Evolutionary conservation across 352 stramenopile genomes (phyloP), one percentile per base, ranked within the genome.

Genomic region (Phytopythium chamaehyphon): DNA sequence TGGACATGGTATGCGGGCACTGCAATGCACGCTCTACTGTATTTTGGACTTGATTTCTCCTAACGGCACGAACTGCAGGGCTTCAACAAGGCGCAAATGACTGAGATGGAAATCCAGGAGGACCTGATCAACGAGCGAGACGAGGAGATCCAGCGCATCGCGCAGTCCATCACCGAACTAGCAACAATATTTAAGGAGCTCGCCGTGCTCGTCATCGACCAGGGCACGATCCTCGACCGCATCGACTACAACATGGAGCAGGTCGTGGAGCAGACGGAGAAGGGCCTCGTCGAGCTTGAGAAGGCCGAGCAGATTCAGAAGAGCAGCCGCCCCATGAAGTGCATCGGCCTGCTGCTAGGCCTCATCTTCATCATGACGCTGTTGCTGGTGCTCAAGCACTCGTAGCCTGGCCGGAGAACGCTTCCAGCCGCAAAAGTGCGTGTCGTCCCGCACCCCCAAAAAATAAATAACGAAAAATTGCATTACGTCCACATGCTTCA

Each of bases 241-340:
- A 99, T 99, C 71, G 98, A 99, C 78, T 99, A 99, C 79, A 99
- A 99, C 72, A 99, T 99, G 97, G 97, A 99, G 68, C 93, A 99
- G 51, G 97, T 99, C 35, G 96, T 99, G 24, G 96, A 99, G 78
- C 95, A 98, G 71, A 99, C 96, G 6, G 96, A 99, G 63, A 97
- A 98, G 54, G 98, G 97, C 42, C 93, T 99, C 44, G 80, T 97
- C 49, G 95, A 99, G 73, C 77, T 99, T 31, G 96, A 99, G 63
- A 97, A 98, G 61, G 98, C 97, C n/a, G 97, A 99, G 66, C 89
- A 98, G 64, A 96, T 95, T 58, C 96, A 99, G 78, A 99, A 99
- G 70, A 98, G 84, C 60, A 96, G 88, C 22, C 81, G 97, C 15
- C 95, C 97, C 18, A 95, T 98, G 81, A 96, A 96, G 62, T 97